Conservation (phyloP, 208 protist genomes). For the Leishmania lainsoni region DNA sequence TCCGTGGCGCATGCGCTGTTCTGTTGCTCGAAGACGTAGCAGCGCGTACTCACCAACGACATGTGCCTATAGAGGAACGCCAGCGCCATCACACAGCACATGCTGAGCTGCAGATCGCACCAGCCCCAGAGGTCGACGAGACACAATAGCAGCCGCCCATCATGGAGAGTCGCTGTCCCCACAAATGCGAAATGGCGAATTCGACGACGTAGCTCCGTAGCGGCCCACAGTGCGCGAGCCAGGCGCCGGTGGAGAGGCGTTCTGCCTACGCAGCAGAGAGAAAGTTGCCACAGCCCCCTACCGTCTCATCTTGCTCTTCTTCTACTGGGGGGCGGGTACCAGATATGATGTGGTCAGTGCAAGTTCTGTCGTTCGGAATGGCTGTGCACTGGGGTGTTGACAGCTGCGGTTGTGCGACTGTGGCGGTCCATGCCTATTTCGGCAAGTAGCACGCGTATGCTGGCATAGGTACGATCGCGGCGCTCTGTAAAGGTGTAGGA, state of each 20-base stretch:
- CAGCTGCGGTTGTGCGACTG: background rate
- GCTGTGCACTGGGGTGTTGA: background rate
- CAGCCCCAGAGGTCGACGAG: constrained; percentile 38
- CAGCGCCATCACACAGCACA: too few relatives aligned
- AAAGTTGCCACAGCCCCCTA: background rate
- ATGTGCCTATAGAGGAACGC: background rate
- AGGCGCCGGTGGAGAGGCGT: too few relatives aligned
- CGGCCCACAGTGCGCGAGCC: background rate
- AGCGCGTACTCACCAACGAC: too few relatives aligned
- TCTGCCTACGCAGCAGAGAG: too few relatives aligned
- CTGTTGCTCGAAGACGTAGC: too few relatives aligned
- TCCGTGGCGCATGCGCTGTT: too few relatives aligned
- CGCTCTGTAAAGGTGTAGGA: constrained; percentile 3
- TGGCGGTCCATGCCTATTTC: constrained; percentile 5
- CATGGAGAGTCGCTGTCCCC: constrained; percentile 23
- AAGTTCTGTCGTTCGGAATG: background rate
- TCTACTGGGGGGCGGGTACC: background rate
- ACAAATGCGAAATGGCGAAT: background rate
- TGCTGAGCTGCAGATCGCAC: too few relatives aligned
- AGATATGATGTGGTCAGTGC: background rate
- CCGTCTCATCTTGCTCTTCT: background rate
- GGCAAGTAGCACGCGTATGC: constrained; percentile 5
- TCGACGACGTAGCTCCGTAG: background rate
- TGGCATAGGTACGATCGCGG: constrained; percentile 13
- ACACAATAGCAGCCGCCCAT: constrained; percentile 21